phyloP scores from a whole-genome alignment of 2,329 filamentous ascomycete species.

The Colletotrichum aenigma region DNA sequence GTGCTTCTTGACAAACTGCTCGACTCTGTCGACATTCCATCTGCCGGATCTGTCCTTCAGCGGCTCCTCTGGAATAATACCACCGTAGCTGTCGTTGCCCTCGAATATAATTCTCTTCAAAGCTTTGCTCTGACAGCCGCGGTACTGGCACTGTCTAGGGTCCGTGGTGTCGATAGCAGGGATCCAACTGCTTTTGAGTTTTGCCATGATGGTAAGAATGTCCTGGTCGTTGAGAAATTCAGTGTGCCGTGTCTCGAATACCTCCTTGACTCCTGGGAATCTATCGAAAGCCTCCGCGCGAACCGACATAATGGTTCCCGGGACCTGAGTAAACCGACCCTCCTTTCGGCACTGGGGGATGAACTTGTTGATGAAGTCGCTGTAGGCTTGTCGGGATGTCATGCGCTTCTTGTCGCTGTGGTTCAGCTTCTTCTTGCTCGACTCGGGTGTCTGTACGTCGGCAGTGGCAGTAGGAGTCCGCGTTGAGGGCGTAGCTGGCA shows the following conservation, averaged over 20 bases:
- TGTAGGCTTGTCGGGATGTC: slow-evolving; percentile 59
- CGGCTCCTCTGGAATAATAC: slow-evolving; percentile 26
- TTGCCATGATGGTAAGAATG: slow-evolving; percentile 1
- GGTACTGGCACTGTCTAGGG: slow-evolving; percentile 26
- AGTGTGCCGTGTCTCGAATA: slow-evolving; percentile 47
- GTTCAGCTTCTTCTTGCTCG: slow-evolving; percentile 44
- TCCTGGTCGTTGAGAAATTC: slow-evolving; percentile 47
- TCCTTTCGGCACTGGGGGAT: slow-evolving; percentile 54
- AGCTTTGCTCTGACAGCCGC: slow-evolving; percentile 41
- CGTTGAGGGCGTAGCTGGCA: background rate
- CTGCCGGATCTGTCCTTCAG: background rate
- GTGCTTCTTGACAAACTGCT: background rate
- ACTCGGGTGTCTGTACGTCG: slow-evolving; percentile 22
- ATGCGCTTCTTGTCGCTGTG: slow-evolving; percentile 63
- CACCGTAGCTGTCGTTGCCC: slow-evolving; percentile 40
- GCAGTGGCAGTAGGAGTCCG: background rate
- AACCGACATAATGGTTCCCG: slow-evolving; percentile 46
- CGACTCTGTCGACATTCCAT: background rate
- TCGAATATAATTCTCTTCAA: slow-evolving; percentile 56
- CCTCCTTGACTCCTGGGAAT: slow-evolving; percentile 47
- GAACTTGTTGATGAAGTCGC: slow-evolving; percentile 66
- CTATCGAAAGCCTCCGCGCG: slow-evolving; percentile 55
- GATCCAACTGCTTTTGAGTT: slow-evolving; percentile 23
- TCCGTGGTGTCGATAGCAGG: background rate
- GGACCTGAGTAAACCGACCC: slow-evolving; percentile 34